These are phyloP conservation scores for Galerina sulciceps DNA, from an alignment of 768 basidiomycete genomes.

Conservation along the genomic window DNA sequence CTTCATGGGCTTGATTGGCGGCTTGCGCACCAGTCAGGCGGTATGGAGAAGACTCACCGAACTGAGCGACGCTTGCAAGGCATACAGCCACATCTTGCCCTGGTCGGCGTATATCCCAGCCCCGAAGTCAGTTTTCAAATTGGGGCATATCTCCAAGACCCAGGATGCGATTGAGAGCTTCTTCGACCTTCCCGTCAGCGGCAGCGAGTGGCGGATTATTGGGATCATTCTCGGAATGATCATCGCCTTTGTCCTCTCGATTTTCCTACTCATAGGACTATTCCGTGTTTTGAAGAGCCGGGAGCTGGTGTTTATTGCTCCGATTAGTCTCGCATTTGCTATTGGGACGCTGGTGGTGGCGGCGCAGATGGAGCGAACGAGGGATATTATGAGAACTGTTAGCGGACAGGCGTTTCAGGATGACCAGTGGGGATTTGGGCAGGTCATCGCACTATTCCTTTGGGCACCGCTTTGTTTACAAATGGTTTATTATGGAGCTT, in stretches of 20 bases:
- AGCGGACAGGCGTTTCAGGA: conserved; percentile 15
- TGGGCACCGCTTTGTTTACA: neutral
- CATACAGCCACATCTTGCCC: conserved; percentile 7
- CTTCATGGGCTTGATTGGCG: conserved; percentile 18
- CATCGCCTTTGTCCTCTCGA: neutral
- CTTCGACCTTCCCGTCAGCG: neutral
- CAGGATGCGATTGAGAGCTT: neutral
- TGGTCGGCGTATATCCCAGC: neutral
- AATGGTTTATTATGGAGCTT: neutral
- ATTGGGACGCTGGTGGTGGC: neutral
- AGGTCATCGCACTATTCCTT: conserved; percentile 16
- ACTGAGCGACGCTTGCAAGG: conserved; percentile 12
- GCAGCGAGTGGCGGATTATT: neutral
- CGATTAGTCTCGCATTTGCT: neutral
- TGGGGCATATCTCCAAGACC: no score
- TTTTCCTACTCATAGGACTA: neutral
- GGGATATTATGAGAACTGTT: conserved; percentile 15
- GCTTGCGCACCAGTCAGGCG: conserved; percentile 7
- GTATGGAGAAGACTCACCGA: conserved; percentile 11
- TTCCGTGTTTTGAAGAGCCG: neutral
- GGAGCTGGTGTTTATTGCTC: neutral
- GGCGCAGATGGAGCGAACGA: conserved; percentile 12
- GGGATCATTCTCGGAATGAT: neutral
- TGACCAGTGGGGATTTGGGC: conserved; percentile 20
- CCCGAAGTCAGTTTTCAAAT: neutral